Base-by-base conservation (phyloP, 1,284 basidiomycete species). In the Termitomyces sp. region DNA sequence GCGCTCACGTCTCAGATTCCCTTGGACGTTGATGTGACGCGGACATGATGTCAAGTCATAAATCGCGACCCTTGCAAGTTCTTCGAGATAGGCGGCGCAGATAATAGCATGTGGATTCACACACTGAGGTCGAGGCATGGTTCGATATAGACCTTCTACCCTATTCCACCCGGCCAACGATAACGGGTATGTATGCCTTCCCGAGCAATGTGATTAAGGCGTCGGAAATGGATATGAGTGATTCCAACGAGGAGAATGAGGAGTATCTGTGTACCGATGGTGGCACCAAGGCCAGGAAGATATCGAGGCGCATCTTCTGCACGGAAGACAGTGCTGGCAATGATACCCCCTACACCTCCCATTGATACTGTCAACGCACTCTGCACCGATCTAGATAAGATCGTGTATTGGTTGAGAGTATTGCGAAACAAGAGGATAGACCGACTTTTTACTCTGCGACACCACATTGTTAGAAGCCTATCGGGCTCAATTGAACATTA, bases 391-490 rank as follows among this genome's bases (percentile, higher is more conserved):
- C 73, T 74, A 26, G 41, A 24, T 16, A 19, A 45, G 21, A 53
- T 18, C 13, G 42, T 30, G 9, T 38, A 21, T 41, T 18, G 35
- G 37, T 30, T 13, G 18, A 13, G 40, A 40, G 3, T 30, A 19
- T 11, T 6, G 16, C 26, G 10, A 2, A 37, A 46, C 11, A 26
- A 16, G 21, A 42, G 37, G 38, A 4, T 10, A 35, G 38, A 47
- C 53, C 31, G 54, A 69, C 70, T 66, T 66, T 64, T 73, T 75
- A 49, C 71, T 72, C 47, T 76, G 73, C 7, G 72, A 71, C 7
- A 72, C 72, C 6, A 76, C 73, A 54, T 77, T 77, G 53, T 76
- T 76, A 5, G 72, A 68, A 49, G 68, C 65, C 72, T 76, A 24
- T 4, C n/a, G 16, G 16, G 16, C 24, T 11, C 10, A 35, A 13